Conservation (phyloP, 2,329 filamentous ascomycete genomes). For the Trematosphaeria pertusa region DNA sequence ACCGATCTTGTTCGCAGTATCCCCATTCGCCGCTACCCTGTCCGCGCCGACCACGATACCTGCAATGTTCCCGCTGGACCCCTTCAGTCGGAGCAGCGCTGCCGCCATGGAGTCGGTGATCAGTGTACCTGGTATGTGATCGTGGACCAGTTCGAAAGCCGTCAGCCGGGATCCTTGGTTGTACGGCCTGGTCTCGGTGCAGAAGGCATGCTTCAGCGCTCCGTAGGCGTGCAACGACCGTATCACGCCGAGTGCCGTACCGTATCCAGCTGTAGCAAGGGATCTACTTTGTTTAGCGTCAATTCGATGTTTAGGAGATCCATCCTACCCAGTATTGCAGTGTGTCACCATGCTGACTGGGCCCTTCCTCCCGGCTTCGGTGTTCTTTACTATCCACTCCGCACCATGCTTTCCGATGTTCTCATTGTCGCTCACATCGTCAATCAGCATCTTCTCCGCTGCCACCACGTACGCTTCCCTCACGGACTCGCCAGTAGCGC, state of each 20-base stretch:
- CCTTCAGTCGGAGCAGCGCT: conserved; percentile 74
- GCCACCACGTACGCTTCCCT: conserved; percentile 75
- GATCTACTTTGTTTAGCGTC: conserved; percentile 62
- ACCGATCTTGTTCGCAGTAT: conserved; percentile 98
- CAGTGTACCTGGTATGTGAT: conserved; percentile 87
- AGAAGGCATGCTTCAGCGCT: conserved; percentile 83
- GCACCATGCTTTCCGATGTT: conserved; percentile 84
- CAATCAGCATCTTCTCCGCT: conserved; percentile 84
- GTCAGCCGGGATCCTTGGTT: conserved; percentile 96
- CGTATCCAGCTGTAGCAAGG: conserved; percentile 95
- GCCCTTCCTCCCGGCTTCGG: conserved; percentile 57
- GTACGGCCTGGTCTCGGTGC: conserved; percentile 95
- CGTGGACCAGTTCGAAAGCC: conserved; percentile 94
- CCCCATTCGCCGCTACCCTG: conserved; percentile 92
- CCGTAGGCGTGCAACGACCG: conserved; percentile 74
- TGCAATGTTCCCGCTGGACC: conserved; percentile 69
- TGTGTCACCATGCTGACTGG: conserved; percentile 89
- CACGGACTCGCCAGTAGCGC: conserved; percentile 61
- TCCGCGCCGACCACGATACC: conserved; percentile 95
- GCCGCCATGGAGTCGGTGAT: conserved; percentile 98
- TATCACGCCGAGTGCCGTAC: conserved; percentile 93
- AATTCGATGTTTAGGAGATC: not conserved
- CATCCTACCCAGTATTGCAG: conserved; percentile 86
- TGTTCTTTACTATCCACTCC: conserved; percentile 76
- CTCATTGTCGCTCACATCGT: conserved; percentile 87